Evolutionary conservation across 306 rosid species (phyloP), one percentile per base, ranked within the genome.

Genomic region (Sophora flavescens): DNA sequence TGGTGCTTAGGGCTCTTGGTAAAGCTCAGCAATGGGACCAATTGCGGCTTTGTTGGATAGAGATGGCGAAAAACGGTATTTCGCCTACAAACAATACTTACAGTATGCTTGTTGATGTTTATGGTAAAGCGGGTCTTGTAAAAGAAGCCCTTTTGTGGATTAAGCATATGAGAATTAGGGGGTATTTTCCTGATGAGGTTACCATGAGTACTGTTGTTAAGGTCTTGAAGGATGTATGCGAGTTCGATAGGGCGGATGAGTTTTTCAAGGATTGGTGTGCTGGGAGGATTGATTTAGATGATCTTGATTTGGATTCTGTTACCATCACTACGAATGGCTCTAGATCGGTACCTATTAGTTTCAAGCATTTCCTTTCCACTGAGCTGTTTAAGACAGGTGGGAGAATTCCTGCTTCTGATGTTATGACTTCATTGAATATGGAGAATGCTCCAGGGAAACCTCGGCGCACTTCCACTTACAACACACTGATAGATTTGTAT

Each of bases 121-220:
- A 88, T 78, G 96, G 96, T 2, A 92, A 89, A 86, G 96, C 90
- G 0, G 97, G 97, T 28, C 91, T 90, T 18, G 90, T 86, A 4
- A 87, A 81, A 75, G 99, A 95, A 78, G 86, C 99, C 1, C 88
- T 92, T 79, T 81, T 92, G 82, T 95, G 97, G 99, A 84, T 95
- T 75, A 84, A 85, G 84, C 97, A 92, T 48, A 92, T 95, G 99
- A 86, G 78, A 75, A 38, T 74, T 10, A 80, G 96, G 64, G 97
- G 91, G 1, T 70, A 85, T 36, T 89, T 89, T 63, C 99, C 97
- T 3, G 97, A 95, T 41, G 99, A 95, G 79, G 97, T 95, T 63
- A 92, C 96, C 0, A 95, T 95, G 99, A 88, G 84, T 75, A 90
- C 97, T 0, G 92, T 89, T 61, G 86, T 95, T 83, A 84, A 89